These are phyloP conservation scores for Cytidiella melzeri DNA, from an alignment of 768 basidiomycete genomes.

Conservation along the genomic window DNA sequence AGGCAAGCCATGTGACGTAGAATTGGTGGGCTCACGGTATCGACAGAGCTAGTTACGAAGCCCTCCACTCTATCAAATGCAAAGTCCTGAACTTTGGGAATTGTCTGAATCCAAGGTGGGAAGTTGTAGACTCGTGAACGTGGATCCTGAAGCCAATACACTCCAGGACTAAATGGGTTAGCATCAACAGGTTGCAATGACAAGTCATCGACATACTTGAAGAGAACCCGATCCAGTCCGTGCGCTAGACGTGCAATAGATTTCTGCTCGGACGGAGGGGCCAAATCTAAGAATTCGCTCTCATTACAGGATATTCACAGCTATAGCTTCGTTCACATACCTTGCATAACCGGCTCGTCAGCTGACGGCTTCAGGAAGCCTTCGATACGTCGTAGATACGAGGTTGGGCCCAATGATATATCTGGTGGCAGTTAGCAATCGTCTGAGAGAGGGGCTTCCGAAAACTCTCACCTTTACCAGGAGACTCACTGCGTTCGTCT, in stretches of 20 bases:
- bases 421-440: not conserved
- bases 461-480: not conserved
- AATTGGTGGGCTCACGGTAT: constrained; percentile 39
- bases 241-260: constrained; percentile 61
- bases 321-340: no score
- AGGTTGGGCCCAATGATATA: not conserved
- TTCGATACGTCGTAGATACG: constrained; percentile 15
- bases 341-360: not conserved
- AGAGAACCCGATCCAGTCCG: constrained; percentile 63
- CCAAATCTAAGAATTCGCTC: constrained; percentile 32
- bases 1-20: not conserved
- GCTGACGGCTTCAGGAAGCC: constrained; percentile 15
- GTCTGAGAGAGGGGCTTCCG: no score
- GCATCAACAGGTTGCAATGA: not conserved
- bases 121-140: constrained; percentile 86
- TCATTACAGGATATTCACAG: not conserved
- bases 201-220: constrained; percentile 50
- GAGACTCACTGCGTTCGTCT: not conserved
- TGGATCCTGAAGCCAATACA: constrained; percentile 86
- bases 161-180: constrained; percentile 56
- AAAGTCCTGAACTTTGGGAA: constrained; percentile 79
- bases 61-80: constrained; percentile 71
- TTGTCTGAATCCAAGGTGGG: constrained; percentile 55
- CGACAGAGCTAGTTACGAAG: constrained; percentile 76
- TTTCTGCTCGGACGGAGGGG: constrained; percentile 36